Conservation (phyloP, 2,329 filamentous ascomycete species). For the Reticulascus tulasneorum region DNA sequence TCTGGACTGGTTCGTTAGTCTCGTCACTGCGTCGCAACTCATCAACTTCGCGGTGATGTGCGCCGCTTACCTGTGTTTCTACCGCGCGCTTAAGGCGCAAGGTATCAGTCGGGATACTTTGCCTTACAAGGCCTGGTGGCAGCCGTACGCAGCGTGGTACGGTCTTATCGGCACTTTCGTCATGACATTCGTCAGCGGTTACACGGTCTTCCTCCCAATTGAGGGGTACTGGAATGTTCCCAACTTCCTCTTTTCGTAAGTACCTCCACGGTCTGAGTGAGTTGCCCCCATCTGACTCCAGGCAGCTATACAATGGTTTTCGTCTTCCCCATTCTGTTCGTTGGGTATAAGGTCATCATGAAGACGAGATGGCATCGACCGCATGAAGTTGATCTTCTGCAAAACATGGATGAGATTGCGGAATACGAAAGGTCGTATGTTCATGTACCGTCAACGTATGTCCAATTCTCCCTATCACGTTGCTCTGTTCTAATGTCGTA, state of each 20-base stretch:
- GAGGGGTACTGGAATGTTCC: conserved; percentile 60
- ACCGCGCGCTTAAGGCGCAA: conserved; percentile 65
- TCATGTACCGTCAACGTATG: conserved; percentile 48
- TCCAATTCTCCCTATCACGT: too few species aligned
- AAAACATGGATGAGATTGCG: conserved; percentile 62
- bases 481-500: too few species aligned
- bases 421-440: conserved; percentile 63
- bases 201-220: conserved; percentile 66
- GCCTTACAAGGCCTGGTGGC: conserved; percentile 65
- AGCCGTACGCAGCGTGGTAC: conserved; percentile 70
- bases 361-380: conserved; percentile 54
- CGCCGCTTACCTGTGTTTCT: conserved; percentile 68
- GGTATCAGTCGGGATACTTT: conserved; percentile 63
- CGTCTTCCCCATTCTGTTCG: conserved; percentile 64
- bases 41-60: conserved; percentile 70
- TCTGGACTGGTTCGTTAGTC: conserved; percentile 66
- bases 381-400: conserved; percentile 58
- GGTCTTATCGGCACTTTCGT: conserved; percentile 59
- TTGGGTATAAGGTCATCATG: conserved; percentile 69
- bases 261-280: conserved; percentile 6
- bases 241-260: conserved; percentile 68
- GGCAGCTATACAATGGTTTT: conserved; percentile 67
- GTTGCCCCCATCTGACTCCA: neutral
- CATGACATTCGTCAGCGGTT: conserved; percentile 74
- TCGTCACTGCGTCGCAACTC: conserved; percentile 68